phyloP scores from a whole-genome alignment of 2,329 filamentous ascomycete species.

The Triangularia setosa region DNA sequence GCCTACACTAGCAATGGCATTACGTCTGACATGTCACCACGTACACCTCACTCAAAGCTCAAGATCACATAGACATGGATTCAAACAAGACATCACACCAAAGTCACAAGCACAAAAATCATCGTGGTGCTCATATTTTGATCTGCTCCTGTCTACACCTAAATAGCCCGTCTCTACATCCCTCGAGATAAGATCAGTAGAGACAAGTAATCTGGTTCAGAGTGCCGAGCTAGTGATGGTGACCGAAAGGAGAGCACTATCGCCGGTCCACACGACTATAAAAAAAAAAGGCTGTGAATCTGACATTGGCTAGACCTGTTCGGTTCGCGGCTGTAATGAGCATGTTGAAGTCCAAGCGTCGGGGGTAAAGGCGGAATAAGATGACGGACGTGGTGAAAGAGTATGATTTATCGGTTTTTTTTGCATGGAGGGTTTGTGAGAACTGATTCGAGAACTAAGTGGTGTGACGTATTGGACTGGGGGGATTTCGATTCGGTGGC shows the following conservation, averaged over 20 bases:
- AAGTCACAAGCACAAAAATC: background rate
- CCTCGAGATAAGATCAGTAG: conserved; percentile 17
- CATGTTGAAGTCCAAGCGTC: conserved; percentile 6
- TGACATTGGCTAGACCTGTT: background rate
- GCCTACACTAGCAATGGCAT: background rate
- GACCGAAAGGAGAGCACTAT: background rate
- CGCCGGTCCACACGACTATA: background rate
- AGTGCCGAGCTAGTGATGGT: conserved; percentile 7
- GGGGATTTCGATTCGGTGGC: background rate
- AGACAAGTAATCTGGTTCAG: conserved; percentile 8
- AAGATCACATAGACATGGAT: background rate
- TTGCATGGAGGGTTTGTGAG: background rate
- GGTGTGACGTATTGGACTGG: background rate
- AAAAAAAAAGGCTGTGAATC: background rate
- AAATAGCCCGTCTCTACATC: conserved; percentile 18
- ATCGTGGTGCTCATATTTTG: conserved; percentile 25
- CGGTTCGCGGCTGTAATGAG: background rate
- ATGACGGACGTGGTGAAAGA: background rate
- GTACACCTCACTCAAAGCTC: background rate
- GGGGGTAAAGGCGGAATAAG: background rate
- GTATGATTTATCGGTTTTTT: background rate
- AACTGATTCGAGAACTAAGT: background rate
- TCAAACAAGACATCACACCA: background rate
- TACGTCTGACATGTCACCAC: background rate
- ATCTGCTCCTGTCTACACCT: conserved; percentile 20